Base-by-base conservation (phyloP, 2,329 filamentous ascomycete species). In the Alternaria postmessia region DNA sequence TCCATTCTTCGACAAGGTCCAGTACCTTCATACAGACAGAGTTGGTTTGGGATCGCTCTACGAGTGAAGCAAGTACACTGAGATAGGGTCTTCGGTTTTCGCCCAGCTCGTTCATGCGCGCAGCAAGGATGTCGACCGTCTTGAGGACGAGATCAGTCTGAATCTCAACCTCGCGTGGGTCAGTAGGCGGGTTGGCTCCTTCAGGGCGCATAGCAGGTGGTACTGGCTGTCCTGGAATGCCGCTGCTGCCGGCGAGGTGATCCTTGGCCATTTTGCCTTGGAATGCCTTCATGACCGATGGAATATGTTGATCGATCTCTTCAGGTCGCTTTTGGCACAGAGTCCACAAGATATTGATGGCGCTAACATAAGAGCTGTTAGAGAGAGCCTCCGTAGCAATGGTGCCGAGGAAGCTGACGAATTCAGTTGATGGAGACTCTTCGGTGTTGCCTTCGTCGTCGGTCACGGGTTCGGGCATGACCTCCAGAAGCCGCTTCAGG, bases 321-420 rank as follows among this genome's bases (percentile, higher is more conserved):
- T 91, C 88, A 1, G 94, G 92, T 72, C 92, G 94, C 61, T 92
- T 90, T 70, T 92, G 88, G 5, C 93, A 93, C 20, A 99, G 82
- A 16, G 93, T 95, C 94, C 94, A 98, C 16, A 99, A 82, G 24
- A 96, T 90, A 75, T 97, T 97, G 76, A 99, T 91, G 44, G 93
- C 93, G 12, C 94, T 93, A 18, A 94, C 87, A 72, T 96, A 93
- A 67, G 93, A 93, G 58, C 86, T 87, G 53, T 89, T 89, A 6
- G 91, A 91, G 67, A 99, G 88, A 9, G 91, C 91, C 78, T 98
- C 95, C 0, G 92, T 94, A 1, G 94, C 93, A 54, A 94, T 88
- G n/a, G 88, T 86, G 18, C 92, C 95, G 38, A 98, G 81, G 73
- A 93, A 94, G 1, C 88, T 89, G 51, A 96, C 88, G 69, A 98